Evolutionary conservation across 1,284 basidiomycete genomes (phyloP).

Genomic region (Puccinia sorghi): DNA sequence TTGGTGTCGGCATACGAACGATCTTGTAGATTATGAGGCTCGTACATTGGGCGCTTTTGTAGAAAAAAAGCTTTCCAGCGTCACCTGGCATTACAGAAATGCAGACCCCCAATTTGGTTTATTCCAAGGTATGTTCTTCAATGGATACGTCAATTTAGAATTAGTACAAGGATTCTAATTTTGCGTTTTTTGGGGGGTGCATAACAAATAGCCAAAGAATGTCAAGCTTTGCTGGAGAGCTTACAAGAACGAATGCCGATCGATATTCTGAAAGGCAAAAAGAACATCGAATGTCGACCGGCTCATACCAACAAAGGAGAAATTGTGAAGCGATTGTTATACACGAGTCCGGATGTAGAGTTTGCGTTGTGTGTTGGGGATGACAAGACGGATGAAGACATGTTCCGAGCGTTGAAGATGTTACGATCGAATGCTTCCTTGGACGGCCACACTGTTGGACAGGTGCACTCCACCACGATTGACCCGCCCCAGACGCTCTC

Average conservation of each 20-base stretch:
- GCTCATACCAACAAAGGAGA: slow-evolving; percentile 73
- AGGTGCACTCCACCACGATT: slow-evolving; percentile 31
- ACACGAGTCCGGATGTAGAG: slow-evolving; percentile 38
- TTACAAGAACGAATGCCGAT: slow-evolving; percentile 60
- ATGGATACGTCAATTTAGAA: background rate
- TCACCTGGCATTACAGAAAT: slow-evolving; percentile 96
- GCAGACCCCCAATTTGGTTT: slow-evolving; percentile 90
- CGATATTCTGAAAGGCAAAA: slow-evolving; percentile 70
- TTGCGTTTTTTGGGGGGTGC: background rate
- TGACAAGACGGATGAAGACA: slow-evolving; percentile 75
- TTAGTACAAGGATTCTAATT: slow-evolving; percentile 28
- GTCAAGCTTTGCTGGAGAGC: slow-evolving; percentile 92
- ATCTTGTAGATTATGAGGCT: slow-evolving; percentile 56
- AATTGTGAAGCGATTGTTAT: slow-evolving; percentile 36
- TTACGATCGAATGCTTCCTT: slow-evolving; percentile 23
- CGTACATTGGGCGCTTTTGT: slow-evolving; percentile 91
- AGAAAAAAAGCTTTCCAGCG: slow-evolving; percentile 92
- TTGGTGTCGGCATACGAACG: background rate
- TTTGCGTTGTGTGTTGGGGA: slow-evolving; percentile 45
- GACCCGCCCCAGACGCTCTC: slow-evolving; percentile 35
- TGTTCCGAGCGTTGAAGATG: slow-evolving; percentile 76
- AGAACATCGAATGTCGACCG: slow-evolving; percentile 95
- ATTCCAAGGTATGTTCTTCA: slow-evolving; percentile 54
- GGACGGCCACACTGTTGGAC: slow-evolving; percentile 1
- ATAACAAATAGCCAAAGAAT: slow-evolving; percentile 68